phyloP scores from a whole-genome alignment of 495 filamentous ascomycete species.

The Aspergillus sclerotiicarbonarius region DNA sequence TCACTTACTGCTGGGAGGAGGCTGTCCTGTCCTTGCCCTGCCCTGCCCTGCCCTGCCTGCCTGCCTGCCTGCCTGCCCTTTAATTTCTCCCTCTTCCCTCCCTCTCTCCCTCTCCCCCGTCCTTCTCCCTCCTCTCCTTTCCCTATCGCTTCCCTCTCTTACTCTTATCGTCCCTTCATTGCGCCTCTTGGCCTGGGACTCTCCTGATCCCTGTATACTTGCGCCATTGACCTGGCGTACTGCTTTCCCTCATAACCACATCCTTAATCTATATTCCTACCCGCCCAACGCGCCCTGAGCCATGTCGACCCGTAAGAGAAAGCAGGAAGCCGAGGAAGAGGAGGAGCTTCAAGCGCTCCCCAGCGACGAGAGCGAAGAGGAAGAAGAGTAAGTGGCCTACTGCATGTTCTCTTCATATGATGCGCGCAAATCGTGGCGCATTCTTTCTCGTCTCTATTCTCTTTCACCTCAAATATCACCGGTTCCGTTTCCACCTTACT shows the following conservation, averaged over 20 bases:
- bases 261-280: not conserved
- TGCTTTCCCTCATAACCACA: constrained; percentile 1
- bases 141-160: constrained; percentile 14
- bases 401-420: constrained; percentile 10
- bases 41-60: constrained; percentile 6
- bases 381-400: constrained; percentile 57
- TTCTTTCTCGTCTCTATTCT: constrained; percentile 3
- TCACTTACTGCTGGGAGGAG: constrained; percentile 5
- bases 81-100: constrained; percentile 17
- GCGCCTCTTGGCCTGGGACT: not conserved
- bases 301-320: constrained; percentile 66
- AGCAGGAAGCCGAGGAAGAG: constrained; percentile 59
- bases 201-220: not conserved
- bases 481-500: not conserved
- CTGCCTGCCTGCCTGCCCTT: constrained; percentile 13
- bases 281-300: constrained; percentile 10
- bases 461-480: not conserved
- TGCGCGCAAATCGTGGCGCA: not conserved
- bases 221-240: constrained; percentile 14
- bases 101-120: constrained; percentile 17
- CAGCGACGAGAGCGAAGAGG: constrained; percentile 60
- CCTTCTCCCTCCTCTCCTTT: constrained; percentile 9
- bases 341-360: constrained; percentile 60
- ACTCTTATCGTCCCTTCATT: constrained; percentile 12
- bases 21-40: constrained; percentile 6